Conservation (phyloP, 768 basidiomycete genomes). For the Favolaschia claudopus region DNA sequence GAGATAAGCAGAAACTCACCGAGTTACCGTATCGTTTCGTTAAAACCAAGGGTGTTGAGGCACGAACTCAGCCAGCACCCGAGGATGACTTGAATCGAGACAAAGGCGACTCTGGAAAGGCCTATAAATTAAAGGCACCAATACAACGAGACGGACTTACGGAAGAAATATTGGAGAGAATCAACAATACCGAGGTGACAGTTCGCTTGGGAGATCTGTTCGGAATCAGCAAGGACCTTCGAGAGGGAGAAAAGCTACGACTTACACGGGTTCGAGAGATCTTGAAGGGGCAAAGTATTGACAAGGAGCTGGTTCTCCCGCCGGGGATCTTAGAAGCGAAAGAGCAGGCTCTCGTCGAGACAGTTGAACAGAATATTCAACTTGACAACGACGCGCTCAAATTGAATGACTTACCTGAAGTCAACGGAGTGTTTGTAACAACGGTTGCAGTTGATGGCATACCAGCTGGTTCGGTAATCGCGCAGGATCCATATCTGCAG, state of each 20-base stretch:
- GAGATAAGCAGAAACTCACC: too few species aligned
- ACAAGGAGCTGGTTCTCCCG: too few species aligned
- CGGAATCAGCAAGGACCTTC: too few species aligned
- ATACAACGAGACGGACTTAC: background rate
- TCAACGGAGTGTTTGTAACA: background rate
- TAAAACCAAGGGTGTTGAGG: background rate
- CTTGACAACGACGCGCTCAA: background rate
- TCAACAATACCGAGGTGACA: slow-evolving; percentile 1
- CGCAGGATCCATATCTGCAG: background rate
- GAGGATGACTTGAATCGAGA: background rate
- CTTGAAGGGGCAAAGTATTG: background rate
- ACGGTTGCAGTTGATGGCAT: background rate
- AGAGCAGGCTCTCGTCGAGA: too few species aligned
- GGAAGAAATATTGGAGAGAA: background rate
- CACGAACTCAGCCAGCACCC: slow-evolving; percentile 1
- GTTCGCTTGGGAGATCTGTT: too few species aligned
- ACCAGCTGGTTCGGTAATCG: background rate
- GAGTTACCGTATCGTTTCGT: background rate
- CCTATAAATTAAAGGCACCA: background rate
- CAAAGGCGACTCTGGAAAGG: background rate
- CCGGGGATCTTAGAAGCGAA: too few species aligned
- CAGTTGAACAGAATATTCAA: too few species aligned
- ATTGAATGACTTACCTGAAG: background rate
- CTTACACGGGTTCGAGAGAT: too few species aligned
- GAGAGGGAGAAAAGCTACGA: too few species aligned